Conservation (phyloP, 1,139 yeast species). For the Hyphopichia buzzinii region DNA sequence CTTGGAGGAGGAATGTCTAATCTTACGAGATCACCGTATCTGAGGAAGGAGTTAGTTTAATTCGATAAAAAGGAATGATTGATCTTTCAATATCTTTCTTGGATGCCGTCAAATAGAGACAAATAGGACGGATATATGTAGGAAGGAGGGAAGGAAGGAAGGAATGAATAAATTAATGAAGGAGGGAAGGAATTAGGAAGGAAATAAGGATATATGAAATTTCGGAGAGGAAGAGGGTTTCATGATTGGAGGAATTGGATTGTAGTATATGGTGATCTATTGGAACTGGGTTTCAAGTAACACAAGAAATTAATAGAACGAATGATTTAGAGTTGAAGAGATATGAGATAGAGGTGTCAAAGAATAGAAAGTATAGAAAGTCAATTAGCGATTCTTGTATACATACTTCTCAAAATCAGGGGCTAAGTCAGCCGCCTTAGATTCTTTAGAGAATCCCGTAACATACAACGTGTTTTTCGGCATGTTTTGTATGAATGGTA, state of each 20-base stretch:
- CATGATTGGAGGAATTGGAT: slow-evolving; percentile 5
- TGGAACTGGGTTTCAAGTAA: background rate
- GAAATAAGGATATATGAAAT: background rate
- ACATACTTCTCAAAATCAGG: slow-evolving; percentile 69
- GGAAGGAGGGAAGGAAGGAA: slow-evolving; percentile 6
- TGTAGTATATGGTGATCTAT: background rate
- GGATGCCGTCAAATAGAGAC: too few species aligned
- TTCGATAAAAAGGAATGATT: background rate
- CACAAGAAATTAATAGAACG: slow-evolving; percentile 2
- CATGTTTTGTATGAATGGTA: slow-evolving; percentile 34
- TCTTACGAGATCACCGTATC: slow-evolving; percentile 63
- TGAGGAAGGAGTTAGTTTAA: slow-evolving; percentile 14
- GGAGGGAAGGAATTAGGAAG: slow-evolving; percentile 3
- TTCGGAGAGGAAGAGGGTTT: slow-evolving; percentile 6
- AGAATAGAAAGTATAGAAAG: slow-evolving; percentile 3
- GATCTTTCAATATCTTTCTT: background rate
- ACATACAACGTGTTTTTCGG: slow-evolving; percentile 60
- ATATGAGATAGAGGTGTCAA: slow-evolving; percentile 5
- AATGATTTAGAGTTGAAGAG: background rate
- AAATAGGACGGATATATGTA: slow-evolving; percentile 1
- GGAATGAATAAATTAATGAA: slow-evolving; percentile 5
- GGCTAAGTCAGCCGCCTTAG: slow-evolving; percentile 66
- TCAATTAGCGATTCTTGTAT: slow-evolving; percentile 7
- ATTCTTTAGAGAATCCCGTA: slow-evolving; percentile 59
- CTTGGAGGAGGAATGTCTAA: slow-evolving; percentile 73